Base-by-base conservation (phyloP, 169 alveolate genomes). In the Neospora caninum region DNA sequence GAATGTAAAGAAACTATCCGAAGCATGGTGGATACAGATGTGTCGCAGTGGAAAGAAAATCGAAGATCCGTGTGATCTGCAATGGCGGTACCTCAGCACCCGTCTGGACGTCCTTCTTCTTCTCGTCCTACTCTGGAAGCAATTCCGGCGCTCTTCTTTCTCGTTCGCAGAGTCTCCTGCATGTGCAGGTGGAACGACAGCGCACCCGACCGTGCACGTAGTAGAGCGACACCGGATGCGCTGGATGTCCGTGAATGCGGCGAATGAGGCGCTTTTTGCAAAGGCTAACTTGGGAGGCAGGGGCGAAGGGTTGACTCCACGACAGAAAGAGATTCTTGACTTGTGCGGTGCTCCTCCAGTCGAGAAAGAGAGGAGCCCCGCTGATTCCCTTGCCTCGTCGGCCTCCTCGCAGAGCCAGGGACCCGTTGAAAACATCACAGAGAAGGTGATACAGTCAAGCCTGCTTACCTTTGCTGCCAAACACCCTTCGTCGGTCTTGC, bases 41-140 rank as follows among this genome's bases (percentile, higher is more conserved):
- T 29, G 64, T 9, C 64, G 64, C 38, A 82, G 89, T 49, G 64
- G 89, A 7, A 82, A 82, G 89, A 42, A 82, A 27, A 42, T 82
- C 39, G 89, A 82, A 42, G 89, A 82, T 9, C 67, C 89, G 53
- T 22, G 69, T 18, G 94, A 92, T 67, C 87, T 88, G 13, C 92
- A 92, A 53, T 92, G 94, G 94, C 88, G 92, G 64, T 92, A 43
- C 88, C 92, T 92, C 36, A 39, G 78, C 38, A 83, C 94, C 31
- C 88, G 88, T 67, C 80, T 88, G 45, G 94, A 92, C 73, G 87
- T 70, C 38, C 94, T 92, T 22, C 58, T 92, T 87, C 92, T 92
- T 49, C 80, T 92, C 64, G 64, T 92, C 70, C 88, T 92, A 42
- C 94, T 80, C 87, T 92, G 88, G 89, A 82, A 82, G 36, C 89